Base-by-base conservation (phyloP, 371 early-diverging fungal species). In the Apophysomyces elegans region DNA sequence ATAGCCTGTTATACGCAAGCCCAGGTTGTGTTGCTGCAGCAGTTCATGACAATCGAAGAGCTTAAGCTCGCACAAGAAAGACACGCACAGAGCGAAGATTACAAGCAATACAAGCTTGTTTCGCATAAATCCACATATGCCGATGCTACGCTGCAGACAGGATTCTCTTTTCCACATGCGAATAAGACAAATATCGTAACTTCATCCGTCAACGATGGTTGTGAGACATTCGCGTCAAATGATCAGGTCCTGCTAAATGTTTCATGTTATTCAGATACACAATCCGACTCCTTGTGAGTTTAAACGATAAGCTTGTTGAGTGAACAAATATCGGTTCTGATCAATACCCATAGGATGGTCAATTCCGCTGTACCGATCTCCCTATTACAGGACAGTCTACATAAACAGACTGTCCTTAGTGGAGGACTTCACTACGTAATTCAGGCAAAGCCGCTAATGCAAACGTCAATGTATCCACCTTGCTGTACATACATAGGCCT, bases 41-140 rank as follows among this genome's bases (percentile, higher is more conserved):
- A 68, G 38, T 47, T 68, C 43, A 63, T 68, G 63, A 62, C 63
- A 7, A 59, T 44, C 35, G 63, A 63, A 16, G 54, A 59, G 36
- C 54, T 59, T 39, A 50, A 50, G 50, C 9, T 18, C 21, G n/a
- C 21, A 18, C 50, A 50, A 21, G 21, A 14, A 9, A 18, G 21
- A 18, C 16, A 44, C 16, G 45, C 37, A 39, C 36, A 37, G 14
- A 39, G 37, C 32, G 58, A 58, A 58, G 18, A 58, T 5, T 58
- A 37, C 37, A 16, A 7, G 8, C 58, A 16, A 58, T 58, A 36
- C 39, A 37, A 26, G 14, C 37, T 37, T 16, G 35, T 37, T 58
- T 13, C 58, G 11, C 14, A 35, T 16, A n/a, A 6, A n/a, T 54
- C 54, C 8, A 1, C 9, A n/a, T n/a, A 7, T 54, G 37, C 21